Conservation (phyloP, 805 yeast genomes). For the Wickerhamiella occidentalis region DNA sequence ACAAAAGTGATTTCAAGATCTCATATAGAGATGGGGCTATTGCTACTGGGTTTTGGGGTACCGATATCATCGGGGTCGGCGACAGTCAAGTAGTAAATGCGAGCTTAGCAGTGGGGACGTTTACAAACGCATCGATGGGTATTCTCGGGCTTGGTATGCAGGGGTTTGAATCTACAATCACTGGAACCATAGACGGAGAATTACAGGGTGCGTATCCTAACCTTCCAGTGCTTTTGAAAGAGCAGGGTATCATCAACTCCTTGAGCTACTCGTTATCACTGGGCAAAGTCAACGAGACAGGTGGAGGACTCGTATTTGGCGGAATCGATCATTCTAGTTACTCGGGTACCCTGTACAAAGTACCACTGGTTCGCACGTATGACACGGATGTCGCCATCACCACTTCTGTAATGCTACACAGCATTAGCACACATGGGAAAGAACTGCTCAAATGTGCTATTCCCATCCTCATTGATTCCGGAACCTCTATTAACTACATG, state of each 20-base stretch:
- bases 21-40: conserved; percentile 8
- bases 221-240: conserved; percentile 27
- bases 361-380: conserved; percentile 21
- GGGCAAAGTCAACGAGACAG: conserved; percentile 24
- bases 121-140: conserved; percentile 48
- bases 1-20: conserved; percentile 16
- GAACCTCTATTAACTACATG: conserved; percentile 18
- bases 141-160: conserved; percentile 25
- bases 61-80: conserved; percentile 45
- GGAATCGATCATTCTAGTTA: conserved; percentile 55
- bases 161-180: conserved; percentile 18
- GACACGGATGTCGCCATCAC: background rate
- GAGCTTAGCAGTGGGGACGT: conserved; percentile 62
- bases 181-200: conserved; percentile 3
- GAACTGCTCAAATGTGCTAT: background rate
- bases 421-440: background rate
- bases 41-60: conserved; percentile 51
- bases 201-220: conserved; percentile 20
- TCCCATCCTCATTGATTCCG: conserved; percentile 25
- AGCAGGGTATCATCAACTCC: conserved; percentile 32
- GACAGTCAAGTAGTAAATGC: conserved; percentile 38
- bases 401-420: conserved; percentile 9
- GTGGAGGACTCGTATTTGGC: conserved; percentile 52
- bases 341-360: conserved; percentile 32
- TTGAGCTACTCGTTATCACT: conserved; percentile 37